Base-by-base conservation (phyloP, 768 basidiomycete species). In the Mrakia hoshinonis region DNA sequence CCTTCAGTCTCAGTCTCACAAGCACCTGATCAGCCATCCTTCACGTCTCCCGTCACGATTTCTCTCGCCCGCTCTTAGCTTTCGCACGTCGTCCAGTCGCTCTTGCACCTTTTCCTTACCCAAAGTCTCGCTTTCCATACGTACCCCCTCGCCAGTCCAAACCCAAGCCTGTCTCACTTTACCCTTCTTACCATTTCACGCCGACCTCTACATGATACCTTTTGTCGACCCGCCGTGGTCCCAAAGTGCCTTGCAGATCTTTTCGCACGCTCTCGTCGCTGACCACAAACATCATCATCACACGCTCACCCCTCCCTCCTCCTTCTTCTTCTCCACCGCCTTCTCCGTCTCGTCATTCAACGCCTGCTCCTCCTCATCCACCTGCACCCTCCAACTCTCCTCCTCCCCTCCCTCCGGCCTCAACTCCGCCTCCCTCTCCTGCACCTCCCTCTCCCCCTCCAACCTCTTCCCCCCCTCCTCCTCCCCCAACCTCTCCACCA, bases 11-110 rank as follows among this genome's bases (percentile, higher is more conserved):
- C n/a, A n/a, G n/a, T n/a, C n/a, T n/a, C n/a, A n/a, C n/a, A n/a
- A n/a, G n/a, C n/a, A n/a, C n/a, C n/a, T n/a, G n/a, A n/a, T n/a
- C n/a, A n/a, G n/a, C n/a, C n/a, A n/a, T n/a, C 51, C 49, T 52
- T 52, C 51, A 52, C 51, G 51, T 26, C 51, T 52, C 51, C n/a
- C 51, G 51, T 29, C 51, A n/a, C n/a, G n/a, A n/a, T n/a, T n/a
- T n/a, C n/a, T n/a, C n/a, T 51, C 49, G 11, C 49, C 26, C 26
- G 9, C 20, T 52, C 15, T 26, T 52, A n/a, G 3, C 3, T 52
- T 26, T 2, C 51, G 1, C 26, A 51, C 49, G 7, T 12, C 51
- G 51, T 29, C n/a, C 51, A 24, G n/a, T 52, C 51, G 29, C 29
- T 29, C n/a, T 52, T 29, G 51, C 51, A 52, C 51, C n/a, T 12